phyloP scores from a whole-genome alignment of 2,329 filamentous ascomycete species.

The Chrysoporthe puriensis region DNA sequence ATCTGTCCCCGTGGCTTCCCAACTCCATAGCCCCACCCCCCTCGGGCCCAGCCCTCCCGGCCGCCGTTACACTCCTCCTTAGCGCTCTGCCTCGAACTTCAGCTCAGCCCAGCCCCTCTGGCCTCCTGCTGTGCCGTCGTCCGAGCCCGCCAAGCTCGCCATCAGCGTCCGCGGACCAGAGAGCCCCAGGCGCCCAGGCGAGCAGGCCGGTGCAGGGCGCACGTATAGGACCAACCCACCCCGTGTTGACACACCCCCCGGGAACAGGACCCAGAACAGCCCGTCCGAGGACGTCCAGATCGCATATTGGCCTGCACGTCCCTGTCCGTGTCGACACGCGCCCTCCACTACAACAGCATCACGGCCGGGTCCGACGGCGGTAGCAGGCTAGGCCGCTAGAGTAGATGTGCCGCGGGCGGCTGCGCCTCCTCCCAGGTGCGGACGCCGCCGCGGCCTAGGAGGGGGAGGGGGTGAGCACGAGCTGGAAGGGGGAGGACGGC shows the following conservation, averaged over 20 bases:
- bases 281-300: slow-evolving; percentile 31
- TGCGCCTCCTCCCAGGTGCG: no score
- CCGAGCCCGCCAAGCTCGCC: slow-evolving; percentile 13
- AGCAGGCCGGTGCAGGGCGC: slow-evolving; percentile 32
- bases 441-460: no score
- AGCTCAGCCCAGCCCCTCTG: not conserved
- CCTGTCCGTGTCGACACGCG: no score
- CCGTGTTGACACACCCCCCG: slow-evolving; percentile 2
- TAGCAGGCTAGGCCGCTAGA: no score
- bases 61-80: not conserved
- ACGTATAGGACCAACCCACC: slow-evolving; percentile 20
- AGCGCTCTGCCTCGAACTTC: not conserved
- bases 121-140: not conserved
- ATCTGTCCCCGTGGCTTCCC: not conserved
- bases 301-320: no score
- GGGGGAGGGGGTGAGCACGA: not conserved
- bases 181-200: slow-evolving; percentile 36
- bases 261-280: slow-evolving; percentile 2
- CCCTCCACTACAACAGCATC: no score
- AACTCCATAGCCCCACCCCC: not conserved
- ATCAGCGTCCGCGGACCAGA: slow-evolving; percentile 32
- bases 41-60: slow-evolving; percentile 1
- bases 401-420: no score
- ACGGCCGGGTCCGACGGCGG: no score
- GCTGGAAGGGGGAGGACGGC: slow-evolving; percentile 9